Evolutionary conservation across 306 rosid genomes (phyloP), one percentile per base, ranked within the genome.

Genomic region (Cucurbita argyrosperma): DNA sequence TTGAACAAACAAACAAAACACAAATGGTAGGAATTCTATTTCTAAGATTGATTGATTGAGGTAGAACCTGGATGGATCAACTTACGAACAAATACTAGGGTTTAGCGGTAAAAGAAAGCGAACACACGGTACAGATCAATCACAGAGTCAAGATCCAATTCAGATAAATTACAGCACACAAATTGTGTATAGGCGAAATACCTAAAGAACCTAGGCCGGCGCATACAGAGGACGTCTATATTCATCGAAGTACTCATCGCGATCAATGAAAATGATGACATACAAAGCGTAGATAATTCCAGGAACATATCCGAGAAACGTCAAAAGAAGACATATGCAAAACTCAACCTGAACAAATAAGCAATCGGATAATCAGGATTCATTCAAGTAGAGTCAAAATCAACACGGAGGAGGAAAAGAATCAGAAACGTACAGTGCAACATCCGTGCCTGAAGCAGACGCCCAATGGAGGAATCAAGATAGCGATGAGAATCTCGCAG

Each of bases 231-330:
- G 99, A 62, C 92, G 96, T 58, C 99, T 86, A 61, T 71, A 79
- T 51, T 94, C 99, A 76, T 89, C 88, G 54, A 91, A 94, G 79
- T 80, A 94, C 78, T 89, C 83, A 40, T 94, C 95, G 77, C 99
- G 99, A 83, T 94, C 88, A 35, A 89, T 72, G 72, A 89, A 86
- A 67, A 91, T 76, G 64, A 94, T 89, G 12, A 85, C 95, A 78
- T 94, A 94, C 26, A 94, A 86, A 10, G 99, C 99, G 81, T 94
- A 94, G 62, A 94, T 88, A 4, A 94, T 94, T 68, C 99, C 99
- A 21, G 99, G 97, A 47, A 94, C 5, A 79, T 94, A 94, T 19
- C 99, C 99, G 10, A 94, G 84, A 8, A 89, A 23, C 3, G 99
- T 94, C 79, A 94, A 72, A 10, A 94, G 81, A 89, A 94, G 74